These are phyloP conservation scores for Tetrahymena malaccensis DNA, from an alignment of 73 alveolate genomes.

Conservation along the genomic window DNA sequence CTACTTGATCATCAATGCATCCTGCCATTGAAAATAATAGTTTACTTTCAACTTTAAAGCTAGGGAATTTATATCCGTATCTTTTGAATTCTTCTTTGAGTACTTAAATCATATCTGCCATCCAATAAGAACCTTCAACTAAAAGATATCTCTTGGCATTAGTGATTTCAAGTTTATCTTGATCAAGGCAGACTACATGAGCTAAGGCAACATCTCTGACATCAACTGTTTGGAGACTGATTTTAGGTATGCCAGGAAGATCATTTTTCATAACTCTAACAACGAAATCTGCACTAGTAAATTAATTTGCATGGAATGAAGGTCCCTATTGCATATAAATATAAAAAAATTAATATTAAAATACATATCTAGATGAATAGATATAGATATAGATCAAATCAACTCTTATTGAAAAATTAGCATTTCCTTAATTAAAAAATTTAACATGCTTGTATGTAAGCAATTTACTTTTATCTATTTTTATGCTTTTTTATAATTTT, in stretches of 20 bases:
- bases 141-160: constrained; percentile 5
- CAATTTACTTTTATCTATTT: neutral
- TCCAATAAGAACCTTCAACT: neutral
- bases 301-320: neutral
- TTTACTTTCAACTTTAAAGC: neutral
- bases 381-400: neutral
- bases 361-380: neutral
- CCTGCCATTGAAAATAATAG: neutral
- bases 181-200: constrained; percentile 36
- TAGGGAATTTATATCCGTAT: constrained; percentile 4
- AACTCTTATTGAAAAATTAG: too few species aligned
- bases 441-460: neutral
- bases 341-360: neutral
- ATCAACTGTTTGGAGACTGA: constrained; percentile 38
- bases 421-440: neutral
- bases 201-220: constrained; percentile 55
- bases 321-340: neutral
- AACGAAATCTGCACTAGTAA: constrained; percentile 28
- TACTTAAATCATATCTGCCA: neutral
- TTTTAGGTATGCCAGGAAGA: constrained; percentile 54
- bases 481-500: neutral
- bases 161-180: neutral
- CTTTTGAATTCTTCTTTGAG: constrained; percentile 12
- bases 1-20: neutral
- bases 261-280: constrained; percentile 22